These are phyloP conservation scores for Xylariaceae sp. DNA, from an alignment of 2,329 filamentous ascomycete species.

Conservation along the genomic window DNA sequence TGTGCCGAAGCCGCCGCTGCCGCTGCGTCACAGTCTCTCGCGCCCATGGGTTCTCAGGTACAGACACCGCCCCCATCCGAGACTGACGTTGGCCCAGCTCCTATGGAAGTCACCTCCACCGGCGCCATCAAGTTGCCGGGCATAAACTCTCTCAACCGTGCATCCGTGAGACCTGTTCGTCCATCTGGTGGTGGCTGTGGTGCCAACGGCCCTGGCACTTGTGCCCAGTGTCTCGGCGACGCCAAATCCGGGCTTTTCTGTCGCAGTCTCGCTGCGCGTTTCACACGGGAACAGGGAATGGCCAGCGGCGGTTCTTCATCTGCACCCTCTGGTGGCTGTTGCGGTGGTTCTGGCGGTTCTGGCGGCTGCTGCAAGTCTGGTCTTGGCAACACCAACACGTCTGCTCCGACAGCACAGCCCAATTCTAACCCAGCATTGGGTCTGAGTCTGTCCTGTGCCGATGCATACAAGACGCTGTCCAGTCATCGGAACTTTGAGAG, in stretches of 20 bases:
- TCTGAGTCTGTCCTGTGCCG: conserved; percentile 67
- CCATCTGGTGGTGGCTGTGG: conserved; percentile 46
- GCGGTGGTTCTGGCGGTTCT: conserved; percentile 55
- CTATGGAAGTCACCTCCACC: conserved; percentile 56
- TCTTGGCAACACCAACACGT: too few relatives aligned
- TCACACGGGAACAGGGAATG: conserved; percentile 36
- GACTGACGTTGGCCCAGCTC: conserved; percentile 52
- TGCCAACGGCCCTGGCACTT: conserved; percentile 70
- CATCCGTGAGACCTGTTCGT: conserved; percentile 17
- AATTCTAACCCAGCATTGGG: conserved; percentile 27
- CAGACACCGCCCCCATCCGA: conserved; percentile 59
- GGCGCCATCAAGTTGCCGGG: conserved; percentile 58
- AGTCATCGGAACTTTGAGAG: conserved; percentile 72
- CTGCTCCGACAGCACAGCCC: conserved; percentile 13
- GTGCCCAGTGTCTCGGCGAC: conserved; percentile 72
- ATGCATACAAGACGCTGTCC: conserved; percentile 73
- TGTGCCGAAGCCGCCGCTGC: conserved; percentile 64
- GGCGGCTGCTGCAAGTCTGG: conserved; percentile 59
- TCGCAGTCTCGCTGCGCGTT: conserved; percentile 69
- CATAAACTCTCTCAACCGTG: conserved; percentile 29
- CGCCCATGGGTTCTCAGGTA: conserved; percentile 42
- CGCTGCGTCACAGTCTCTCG: conserved; percentile 33
- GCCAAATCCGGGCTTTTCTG: conserved; percentile 81
- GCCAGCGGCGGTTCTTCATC: conserved; percentile 40
- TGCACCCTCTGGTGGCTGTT: conserved; percentile 52